Evolutionary conservation across 768 basidiomycete species (phyloP).

Genomic region (Tulasnella sp.): DNA sequence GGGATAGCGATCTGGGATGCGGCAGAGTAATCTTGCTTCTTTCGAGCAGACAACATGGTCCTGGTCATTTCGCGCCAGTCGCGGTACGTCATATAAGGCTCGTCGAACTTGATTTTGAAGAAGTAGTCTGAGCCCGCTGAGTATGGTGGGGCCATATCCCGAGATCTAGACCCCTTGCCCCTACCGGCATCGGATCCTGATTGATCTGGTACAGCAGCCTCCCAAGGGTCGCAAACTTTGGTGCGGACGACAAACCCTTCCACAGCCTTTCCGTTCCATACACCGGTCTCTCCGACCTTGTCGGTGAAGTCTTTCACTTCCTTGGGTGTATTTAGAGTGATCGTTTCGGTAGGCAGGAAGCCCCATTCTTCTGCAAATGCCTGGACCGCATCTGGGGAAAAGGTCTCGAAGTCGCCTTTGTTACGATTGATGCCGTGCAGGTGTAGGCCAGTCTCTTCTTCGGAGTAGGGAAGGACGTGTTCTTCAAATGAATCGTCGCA

Average conservation of each 20-base stretch:
- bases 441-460: slow-evolving; percentile 82
- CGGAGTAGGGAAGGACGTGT: slow-evolving; percentile 82
- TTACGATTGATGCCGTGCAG: slow-evolving; percentile 86
- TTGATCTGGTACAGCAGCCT: not conserved
- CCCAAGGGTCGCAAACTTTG: slow-evolving; percentile 42
- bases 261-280: slow-evolving; percentile 78
- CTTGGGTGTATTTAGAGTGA: slow-evolving; percentile 53
- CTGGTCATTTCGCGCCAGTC: slow-evolving; percentile 96
- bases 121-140: slow-evolving; percentile 81
- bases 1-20: slow-evolving; percentile 44
- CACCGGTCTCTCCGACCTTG: slow-evolving; percentile 59
- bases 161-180: not conserved
- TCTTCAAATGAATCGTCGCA: slow-evolving; percentile 98
- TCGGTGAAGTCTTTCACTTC: slow-evolving; percentile 73
- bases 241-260: slow-evolving; percentile 95
- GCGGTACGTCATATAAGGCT: slow-evolving; percentile 98
- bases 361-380: slow-evolving; percentile 87
- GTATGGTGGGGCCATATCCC: slow-evolving; percentile 52
- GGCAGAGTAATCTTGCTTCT: slow-evolving; percentile 31
- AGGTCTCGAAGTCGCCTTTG: slow-evolving; percentile 63
- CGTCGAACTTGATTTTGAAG: slow-evolving; percentile 99
- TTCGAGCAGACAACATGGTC: slow-evolving; percentile 47
- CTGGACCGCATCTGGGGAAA: slow-evolving; percentile 62
- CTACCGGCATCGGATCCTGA: not conserved
- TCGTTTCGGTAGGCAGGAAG: slow-evolving; percentile 72